Base-by-base conservation (phyloP, 83 land plant genomes). In the Isoetes engelmannii region DNA sequence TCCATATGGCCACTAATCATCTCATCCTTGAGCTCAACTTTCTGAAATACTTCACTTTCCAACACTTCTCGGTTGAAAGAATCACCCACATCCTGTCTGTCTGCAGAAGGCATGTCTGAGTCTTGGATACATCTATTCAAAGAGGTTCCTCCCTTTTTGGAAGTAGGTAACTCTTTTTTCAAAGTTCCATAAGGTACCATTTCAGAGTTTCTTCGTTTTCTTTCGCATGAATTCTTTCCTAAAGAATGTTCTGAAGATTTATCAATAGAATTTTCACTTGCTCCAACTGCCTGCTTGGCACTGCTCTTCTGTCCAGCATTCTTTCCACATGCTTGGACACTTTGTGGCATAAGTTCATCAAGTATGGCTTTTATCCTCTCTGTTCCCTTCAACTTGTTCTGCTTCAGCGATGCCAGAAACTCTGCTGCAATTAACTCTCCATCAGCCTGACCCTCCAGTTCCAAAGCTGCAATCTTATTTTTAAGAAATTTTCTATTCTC, bases 351-450 rank as follows among this genome's bases (percentile, higher is more conserved):
- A 51, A 12, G 17, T 51, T 12, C 17, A 51, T 51, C 13, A 51
- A 51, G 13, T 12, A 51, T 12, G 55, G 17, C 15, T 51, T 51
- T 51, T n/a, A 12, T 10, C 54, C 54, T 51, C 54, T 51, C n/a
- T n/a, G 15, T 51, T 51, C 54, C 54, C 54, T 12, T 10, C 12
- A 12, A 10, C 12, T n/a, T 44, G 47, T 44, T 12, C 49, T 44
- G 47, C 67, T 64, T 64, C 47, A 64, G 41, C 6, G 67, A 64
- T 41, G 67, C 67, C 47, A 64, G 47, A 44, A 64, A 64, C 47
- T 64, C 67, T 21, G 18, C 67, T 7, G 67, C 67, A 41, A 64
- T 64, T 44, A 37, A 44, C 44, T 64, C 49, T 17, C 67, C 67
- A 18, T 44, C 67, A 13, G 46, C 45, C 19, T 19, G 21, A 13